Conservation (phyloP, 352 stramenopile genomes). For the Aphanomyces stellatus region DNA sequence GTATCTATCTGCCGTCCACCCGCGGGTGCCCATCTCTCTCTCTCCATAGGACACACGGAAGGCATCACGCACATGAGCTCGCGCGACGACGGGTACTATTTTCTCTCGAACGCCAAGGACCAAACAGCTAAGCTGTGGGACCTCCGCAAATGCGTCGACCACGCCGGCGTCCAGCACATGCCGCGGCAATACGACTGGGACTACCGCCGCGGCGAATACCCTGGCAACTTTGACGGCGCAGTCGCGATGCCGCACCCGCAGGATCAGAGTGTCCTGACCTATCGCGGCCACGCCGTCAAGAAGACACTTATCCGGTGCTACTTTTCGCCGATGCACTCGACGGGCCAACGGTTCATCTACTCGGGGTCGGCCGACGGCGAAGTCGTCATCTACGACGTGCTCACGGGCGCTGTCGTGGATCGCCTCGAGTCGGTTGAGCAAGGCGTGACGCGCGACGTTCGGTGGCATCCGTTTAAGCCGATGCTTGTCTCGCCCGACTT, state of each 20-base stretch:
- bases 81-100: constrained; percentile 79
- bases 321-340: constrained; percentile 79
- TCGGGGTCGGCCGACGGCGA: constrained; percentile 71
- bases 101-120: constrained; percentile 80
- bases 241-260: constrained; percentile 49
- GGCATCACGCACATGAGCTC: constrained; percentile 74
- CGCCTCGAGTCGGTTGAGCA: constrained; percentile 72
- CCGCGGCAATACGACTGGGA: constrained; percentile 58
- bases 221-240: constrained; percentile 32
- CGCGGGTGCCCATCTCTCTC: not conserved
- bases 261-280: constrained; percentile 77
- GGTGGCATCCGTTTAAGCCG: constrained; percentile 69
- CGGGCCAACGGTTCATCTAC: constrained; percentile 79
- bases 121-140: constrained; percentile 81
- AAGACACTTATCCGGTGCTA: constrained; percentile 79
- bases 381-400: constrained; percentile 75
- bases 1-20: no score
- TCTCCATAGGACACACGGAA: constrained; percentile 49
- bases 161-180: constrained; percentile 33
- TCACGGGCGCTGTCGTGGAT: constrained; percentile 62
- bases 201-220: constrained; percentile 74
- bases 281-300: constrained; percentile 65
- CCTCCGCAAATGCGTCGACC: constrained; percentile 57
- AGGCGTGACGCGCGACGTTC: constrained; percentile 70
- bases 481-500: constrained; percentile 79